These are phyloP conservation scores for Macrophomina pseudophaseolina DNA, from an alignment of 2,329 filamentous ascomycete species.

Conservation along the genomic window DNA sequence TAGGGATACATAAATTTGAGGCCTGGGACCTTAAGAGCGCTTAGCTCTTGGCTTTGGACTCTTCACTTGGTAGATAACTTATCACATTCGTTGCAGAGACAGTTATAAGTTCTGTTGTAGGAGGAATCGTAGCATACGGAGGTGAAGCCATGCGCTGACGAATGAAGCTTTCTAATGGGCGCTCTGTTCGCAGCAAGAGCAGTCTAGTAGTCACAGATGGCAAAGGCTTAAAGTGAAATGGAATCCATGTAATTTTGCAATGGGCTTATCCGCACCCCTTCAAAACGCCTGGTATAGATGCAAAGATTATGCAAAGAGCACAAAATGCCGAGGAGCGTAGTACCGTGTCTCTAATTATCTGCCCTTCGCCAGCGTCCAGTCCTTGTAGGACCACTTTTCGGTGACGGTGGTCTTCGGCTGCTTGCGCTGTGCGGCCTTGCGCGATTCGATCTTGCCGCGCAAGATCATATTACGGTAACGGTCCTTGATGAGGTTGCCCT, in stretches of 20 bases:
- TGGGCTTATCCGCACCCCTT: neutral
- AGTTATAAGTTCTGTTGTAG: neutral
- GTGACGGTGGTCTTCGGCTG: constrained; percentile 80
- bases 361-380: constrained; percentile 66
- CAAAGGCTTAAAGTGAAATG: neutral
- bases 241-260: neutral
- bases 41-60: neutral
- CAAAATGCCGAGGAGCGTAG: neutral
- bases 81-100: neutral
- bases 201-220: too few species aligned
- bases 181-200: too few species aligned
- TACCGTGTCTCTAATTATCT: neutral
- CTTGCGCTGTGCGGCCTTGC: constrained; percentile 81
- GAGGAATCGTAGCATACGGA: too few species aligned
- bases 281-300: constrained; percentile 12
- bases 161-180: too few species aligned
- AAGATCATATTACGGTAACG: constrained; percentile 88
- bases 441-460: constrained; percentile 84
- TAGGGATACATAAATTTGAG: neutral
- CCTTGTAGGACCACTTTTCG: constrained; percentile 98
- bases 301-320: neutral
- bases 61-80: constrained; percentile 6
- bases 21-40: neutral
- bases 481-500: constrained; percentile 94
- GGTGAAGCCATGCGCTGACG: too few species aligned